phyloP scores from a whole-genome alignment of 148 eudicot genomes.

The Pouteria glomerata region DNA sequence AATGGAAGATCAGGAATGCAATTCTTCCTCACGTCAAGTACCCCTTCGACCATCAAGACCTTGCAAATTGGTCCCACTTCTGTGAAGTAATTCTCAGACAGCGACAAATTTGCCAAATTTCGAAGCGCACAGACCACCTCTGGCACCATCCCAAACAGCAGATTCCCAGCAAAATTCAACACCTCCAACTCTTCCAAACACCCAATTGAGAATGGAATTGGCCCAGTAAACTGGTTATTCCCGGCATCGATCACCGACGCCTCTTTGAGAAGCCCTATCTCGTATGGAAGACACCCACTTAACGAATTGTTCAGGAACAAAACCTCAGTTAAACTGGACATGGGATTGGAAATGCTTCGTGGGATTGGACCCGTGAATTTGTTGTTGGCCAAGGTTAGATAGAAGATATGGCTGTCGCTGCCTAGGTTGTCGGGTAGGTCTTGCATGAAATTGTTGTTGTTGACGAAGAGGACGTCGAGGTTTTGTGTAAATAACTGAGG shows the following conservation, averaged over 20 bases:
- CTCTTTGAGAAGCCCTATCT: constrained; percentile 40
- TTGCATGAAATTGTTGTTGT: constrained; percentile 52
- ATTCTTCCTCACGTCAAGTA: constrained; percentile 47
- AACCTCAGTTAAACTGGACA: constrained; percentile 35
- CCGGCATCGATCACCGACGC: constrained; percentile 46
- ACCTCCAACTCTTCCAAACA: constrained; percentile 42
- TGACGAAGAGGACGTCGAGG: constrained; percentile 53
- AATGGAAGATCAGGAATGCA: constrained; percentile 42
- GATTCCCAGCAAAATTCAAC: constrained; percentile 45
- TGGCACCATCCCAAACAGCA: constrained; percentile 44
- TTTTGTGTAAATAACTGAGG: constrained; percentile 49
- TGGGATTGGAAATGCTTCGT: constrained; percentile 17
- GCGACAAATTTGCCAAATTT: constrained; percentile 37
- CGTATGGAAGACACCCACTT: constrained; percentile 53
- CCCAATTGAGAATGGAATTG: constrained; percentile 41
- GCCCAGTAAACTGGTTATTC: constrained; percentile 47
- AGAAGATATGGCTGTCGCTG: constrained; percentile 20
- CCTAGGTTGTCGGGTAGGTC: constrained; percentile 39
- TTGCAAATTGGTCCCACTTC: constrained; percentile 46
- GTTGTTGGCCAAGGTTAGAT: constrained; percentile 63
- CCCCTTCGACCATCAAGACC: constrained; percentile 41
- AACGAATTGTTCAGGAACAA: constrained; percentile 44
- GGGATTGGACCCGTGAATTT: constrained; percentile 55
- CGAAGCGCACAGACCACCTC: constrained; percentile 44
- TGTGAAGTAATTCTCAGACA: constrained; percentile 44